Evolutionary conservation across 495 filamentous ascomycete species (phyloP).

Genomic region (Rostrohypoxylon terebratum): DNA sequence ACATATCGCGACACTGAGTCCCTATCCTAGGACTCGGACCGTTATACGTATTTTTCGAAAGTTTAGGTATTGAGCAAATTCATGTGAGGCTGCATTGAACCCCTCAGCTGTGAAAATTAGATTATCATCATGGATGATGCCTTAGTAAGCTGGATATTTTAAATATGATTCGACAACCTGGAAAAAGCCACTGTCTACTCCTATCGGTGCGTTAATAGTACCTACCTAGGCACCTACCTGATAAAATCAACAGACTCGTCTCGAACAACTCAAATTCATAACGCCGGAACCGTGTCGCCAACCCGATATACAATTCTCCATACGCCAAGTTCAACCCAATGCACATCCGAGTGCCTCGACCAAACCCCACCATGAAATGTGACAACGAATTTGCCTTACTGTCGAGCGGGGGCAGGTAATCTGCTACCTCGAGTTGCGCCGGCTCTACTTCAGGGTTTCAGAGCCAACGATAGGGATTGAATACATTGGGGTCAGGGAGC

Average conservation of each 20-base stretch:
- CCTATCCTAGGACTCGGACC: not conserved
- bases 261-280: slow-evolving; percentile 55
- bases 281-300: slow-evolving; percentile 58
- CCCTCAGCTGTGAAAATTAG: not conserved
- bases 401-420: slow-evolving; percentile 42
- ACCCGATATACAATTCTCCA: slow-evolving; percentile 59
- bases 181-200: too few relatives aligned
- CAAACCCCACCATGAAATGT: slow-evolving; percentile 58
- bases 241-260: slow-evolving; percentile 32
- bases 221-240: not conserved
- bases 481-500: slow-evolving; percentile 55
- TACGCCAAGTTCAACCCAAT: slow-evolving; percentile 62
- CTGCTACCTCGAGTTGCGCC: slow-evolving; percentile 12
- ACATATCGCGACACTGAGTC: not conserved
- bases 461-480: slow-evolving; percentile 63
- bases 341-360: slow-evolving; percentile 61
- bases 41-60: not conserved
- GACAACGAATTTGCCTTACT: slow-evolving; percentile 42
- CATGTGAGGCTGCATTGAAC: not conserved
- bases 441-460: slow-evolving; percentile 32
- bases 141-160: too few relatives aligned
- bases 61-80: not conserved
- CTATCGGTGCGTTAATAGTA: not conserved
- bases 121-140: too few relatives aligned
- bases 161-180: too few relatives aligned